phyloP scores from a whole-genome alignment of 2,329 filamentous ascomycete species.

The Colletotrichum cereale region DNA sequence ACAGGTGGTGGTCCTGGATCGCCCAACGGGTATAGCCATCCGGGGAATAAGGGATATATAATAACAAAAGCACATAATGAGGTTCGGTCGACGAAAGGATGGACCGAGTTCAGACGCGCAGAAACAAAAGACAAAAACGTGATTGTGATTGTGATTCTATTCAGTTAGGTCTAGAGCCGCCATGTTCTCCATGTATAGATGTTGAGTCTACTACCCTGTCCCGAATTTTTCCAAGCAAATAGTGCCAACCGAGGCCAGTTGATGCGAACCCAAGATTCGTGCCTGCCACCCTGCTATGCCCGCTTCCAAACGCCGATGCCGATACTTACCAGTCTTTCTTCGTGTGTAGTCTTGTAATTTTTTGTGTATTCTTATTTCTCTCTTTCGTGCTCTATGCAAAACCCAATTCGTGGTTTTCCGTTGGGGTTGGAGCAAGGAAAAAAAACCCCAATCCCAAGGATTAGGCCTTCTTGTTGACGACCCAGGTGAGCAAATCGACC shows the following conservation, averaged over 20 bases:
- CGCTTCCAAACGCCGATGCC: constrained; percentile 40
- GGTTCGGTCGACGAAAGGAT: not conserved
- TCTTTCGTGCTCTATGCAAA: constrained; percentile 30
- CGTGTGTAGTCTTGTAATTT: not conserved
- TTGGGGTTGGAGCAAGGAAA: not conserved
- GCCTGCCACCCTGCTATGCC: constrained; percentile 31
- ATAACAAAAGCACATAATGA: constrained; percentile 21
- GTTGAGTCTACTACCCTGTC: constrained; percentile 59
- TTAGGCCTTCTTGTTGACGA: constrained; percentile 74
- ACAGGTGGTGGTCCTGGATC: constrained; percentile 94
- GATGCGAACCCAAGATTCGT: constrained; percentile 40
- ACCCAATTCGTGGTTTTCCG: constrained; percentile 41
- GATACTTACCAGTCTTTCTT: constrained; percentile 23
- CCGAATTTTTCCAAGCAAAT: constrained; percentile 30
- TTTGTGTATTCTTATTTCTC: not conserved
- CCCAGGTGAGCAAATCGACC: constrained; percentile 93
- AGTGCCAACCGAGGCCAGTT: constrained; percentile 37
- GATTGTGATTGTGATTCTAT: constrained; percentile 13
- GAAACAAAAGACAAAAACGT: not conserved
- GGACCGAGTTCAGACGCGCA: not conserved
- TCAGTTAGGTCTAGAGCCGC: constrained; percentile 13
- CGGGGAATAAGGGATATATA: constrained; percentile 23
- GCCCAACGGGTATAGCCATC: constrained; percentile 65
- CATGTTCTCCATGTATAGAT: constrained; percentile 48
- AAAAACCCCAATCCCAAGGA: no score